A percentile compares a stretch with the other conserved stretches of the same genome.
These are phyloP conservation scores for Mediolabrus comicus DNA, from an alignment of 108 stramenopile species.

Conservation along the genomic window DNA sequence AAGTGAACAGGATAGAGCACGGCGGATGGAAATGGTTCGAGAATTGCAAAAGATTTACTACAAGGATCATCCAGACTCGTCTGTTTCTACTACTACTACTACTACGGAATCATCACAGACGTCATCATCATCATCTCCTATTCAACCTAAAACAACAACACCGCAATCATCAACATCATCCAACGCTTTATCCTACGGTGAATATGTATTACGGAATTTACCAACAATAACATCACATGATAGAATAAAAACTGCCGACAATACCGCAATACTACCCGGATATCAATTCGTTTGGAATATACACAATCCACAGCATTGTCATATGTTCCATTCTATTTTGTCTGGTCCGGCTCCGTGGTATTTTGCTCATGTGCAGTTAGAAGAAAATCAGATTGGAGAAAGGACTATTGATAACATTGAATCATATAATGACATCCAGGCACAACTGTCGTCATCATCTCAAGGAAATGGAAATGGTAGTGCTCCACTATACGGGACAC, in stretches of 20 bases:
- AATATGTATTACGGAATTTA: constrained; percentile 3
- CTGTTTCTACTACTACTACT: neutral
- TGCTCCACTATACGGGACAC: constrained; percentile 39
- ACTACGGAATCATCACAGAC: neutral
- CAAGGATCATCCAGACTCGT: neutral
- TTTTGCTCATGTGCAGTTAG: constrained; percentile 50
- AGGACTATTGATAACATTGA: neutral
- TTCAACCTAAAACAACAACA: no score
- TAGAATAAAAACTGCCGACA: constrained; percentile 1
- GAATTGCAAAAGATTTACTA: constrained; percentile 32
- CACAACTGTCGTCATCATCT: neutral
- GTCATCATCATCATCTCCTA: neutral
- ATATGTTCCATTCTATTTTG: constrained; percentile 62
- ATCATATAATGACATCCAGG: constrained; percentile 14
- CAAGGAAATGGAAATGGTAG: constrained; percentile 27
- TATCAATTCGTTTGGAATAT: constrained; percentile 62
- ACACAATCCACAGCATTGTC: constrained; percentile 54
- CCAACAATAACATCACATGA: constrained; percentile 10
- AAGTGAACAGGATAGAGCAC: constrained; percentile 6
- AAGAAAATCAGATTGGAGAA: neutral
- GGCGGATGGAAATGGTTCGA: constrained; percentile 40
- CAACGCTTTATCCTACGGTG: neutral
- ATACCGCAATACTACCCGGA: constrained; percentile 39
- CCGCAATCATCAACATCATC: neutral
- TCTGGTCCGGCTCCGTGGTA: constrained; percentile 42